Base-by-base conservation (phyloP, 2,329 filamentous ascomycete species). In the Pseudogymnoascus sp. region DNA sequence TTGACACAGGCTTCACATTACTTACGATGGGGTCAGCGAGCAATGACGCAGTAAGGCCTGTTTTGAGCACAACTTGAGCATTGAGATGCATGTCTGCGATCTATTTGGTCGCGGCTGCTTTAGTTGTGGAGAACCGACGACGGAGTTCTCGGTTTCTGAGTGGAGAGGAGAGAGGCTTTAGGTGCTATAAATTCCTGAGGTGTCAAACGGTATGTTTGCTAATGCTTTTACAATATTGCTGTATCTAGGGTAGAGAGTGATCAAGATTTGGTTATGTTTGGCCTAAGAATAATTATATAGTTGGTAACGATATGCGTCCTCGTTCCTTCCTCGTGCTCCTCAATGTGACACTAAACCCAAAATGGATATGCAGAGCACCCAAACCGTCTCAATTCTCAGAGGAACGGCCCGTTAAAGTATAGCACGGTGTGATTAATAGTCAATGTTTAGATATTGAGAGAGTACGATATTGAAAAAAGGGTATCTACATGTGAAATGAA, bases 401-500 rank as follows among this genome's bases (percentile, higher is more conserved):
- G 41, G 8, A 28, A 28, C 22, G 30, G 18, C 25, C 20, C n/a
- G 20, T 54, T 8, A 54, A 54, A 3, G 2, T 32, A 54, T 5
- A 20, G 6, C 47, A 32, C 8, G 28, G 32, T 32, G 9, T 34
- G 6, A 14, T 54, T 54, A 11, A 34, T 34, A 20, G 16, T 5
- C 18, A 54, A 14, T 54, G n/a, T 54, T 54, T 32, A 20, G 32
- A 32, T 54, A 54, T 54, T 54, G 11, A 32, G 28, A 54, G 47
- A 54, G 47, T 54, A 54, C 47, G 47, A 54, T 16, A 32, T 54
- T 28, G n/a, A 34, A 34, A 34, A 54, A 54, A 54, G 28, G 47
- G 47, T 54, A 54, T 54, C n/a, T 54, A 54, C 47, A 54, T 32
- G 28, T 54, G 47, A 34, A 54, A 18, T 54, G 47, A 54, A 54